A percentile compares a stretch with the other conserved stretches of the same genome.
phyloP scores from a whole-genome alignment of 2,329 filamentous ascomycete species.

The Fusarium sp. region DNA sequence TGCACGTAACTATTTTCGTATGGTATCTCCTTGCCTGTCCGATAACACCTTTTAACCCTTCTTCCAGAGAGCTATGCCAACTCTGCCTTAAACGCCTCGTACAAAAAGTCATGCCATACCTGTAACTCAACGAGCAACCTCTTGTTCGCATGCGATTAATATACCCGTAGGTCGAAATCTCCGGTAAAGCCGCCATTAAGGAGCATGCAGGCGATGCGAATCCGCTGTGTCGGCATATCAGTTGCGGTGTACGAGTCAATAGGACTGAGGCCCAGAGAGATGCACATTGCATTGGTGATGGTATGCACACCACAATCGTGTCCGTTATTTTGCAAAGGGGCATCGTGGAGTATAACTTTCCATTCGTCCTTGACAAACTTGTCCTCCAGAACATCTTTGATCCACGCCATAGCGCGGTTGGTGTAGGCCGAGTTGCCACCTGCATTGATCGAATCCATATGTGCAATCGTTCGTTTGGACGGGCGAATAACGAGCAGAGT shows the following conservation, averaged over 20 bases:
- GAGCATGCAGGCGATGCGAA: constrained; percentile 72
- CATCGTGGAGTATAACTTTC: constrained; percentile 62
- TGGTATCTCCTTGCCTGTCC: constrained; percentile 40
- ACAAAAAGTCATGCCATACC: constrained; percentile 18
- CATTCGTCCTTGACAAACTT: constrained; percentile 69
- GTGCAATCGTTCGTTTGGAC: constrained; percentile 68
- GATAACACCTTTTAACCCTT: constrained; percentile 27
- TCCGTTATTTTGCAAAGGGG: constrained; percentile 71
- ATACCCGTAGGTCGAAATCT: constrained; percentile 64
- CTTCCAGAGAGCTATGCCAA: constrained; percentile 10
- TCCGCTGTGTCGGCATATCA: constrained; percentile 70
- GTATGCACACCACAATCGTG: constrained; percentile 83
- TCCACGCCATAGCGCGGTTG: constrained; percentile 62
- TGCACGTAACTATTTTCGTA: constrained; percentile 16
- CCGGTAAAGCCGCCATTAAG: constrained; percentile 74
- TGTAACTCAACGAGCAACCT: background rate
- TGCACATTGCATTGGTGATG: constrained; percentile 76
- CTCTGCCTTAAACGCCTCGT: constrained; percentile 37
- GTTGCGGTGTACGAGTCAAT: constrained; percentile 59
- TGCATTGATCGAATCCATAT: constrained; percentile 73
- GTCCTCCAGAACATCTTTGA: constrained; percentile 65
- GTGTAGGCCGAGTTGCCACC: constrained; percentile 55
- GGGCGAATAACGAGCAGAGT: constrained; percentile 76
- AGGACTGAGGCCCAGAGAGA: constrained; percentile 65
- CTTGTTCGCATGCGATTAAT: constrained; percentile 32